Evolutionary conservation across 805 yeast genomes (phyloP).

Genomic region (Candida ascalaphidarum): DNA sequence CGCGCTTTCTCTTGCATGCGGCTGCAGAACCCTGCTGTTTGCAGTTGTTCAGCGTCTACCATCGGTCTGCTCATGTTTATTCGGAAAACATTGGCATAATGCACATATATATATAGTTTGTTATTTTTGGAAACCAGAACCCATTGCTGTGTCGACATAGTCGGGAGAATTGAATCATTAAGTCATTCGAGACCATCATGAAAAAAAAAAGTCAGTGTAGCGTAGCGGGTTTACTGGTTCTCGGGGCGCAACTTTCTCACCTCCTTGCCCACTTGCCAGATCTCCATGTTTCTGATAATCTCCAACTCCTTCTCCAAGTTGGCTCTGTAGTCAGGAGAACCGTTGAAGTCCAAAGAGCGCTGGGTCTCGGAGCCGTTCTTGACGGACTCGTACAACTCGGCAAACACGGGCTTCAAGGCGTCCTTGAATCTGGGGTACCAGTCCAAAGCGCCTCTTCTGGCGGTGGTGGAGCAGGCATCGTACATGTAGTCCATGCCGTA

Average conservation of each 20-base stretch:
- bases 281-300: slow-evolving; percentile 93
- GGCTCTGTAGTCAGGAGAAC: slow-evolving; percentile 95
- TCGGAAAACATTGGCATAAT: too few relatives aligned
- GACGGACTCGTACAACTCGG: slow-evolving; percentile 90
- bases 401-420: slow-evolving; percentile 97
- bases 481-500: slow-evolving; percentile 99
- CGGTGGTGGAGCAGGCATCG: slow-evolving; percentile 99
- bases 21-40: too few relatives aligned
- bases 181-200: slow-evolving; percentile 33
- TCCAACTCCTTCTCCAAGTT: slow-evolving; percentile 90
- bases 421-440: slow-evolving; percentile 99
- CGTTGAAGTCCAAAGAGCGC: slow-evolving; percentile 98
- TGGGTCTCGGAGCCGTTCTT: slow-evolving; percentile 95
- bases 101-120: too few relatives aligned
- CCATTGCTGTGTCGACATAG: too few relatives aligned
- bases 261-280: slow-evolving; percentile 99
- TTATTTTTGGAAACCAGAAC: too few relatives aligned
- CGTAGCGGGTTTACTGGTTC: slow-evolving; percentile 61
- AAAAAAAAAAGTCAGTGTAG: slow-evolving; percentile 1
- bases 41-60: too few relatives aligned
- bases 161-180: too few relatives aligned
- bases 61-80: too few relatives aligned
- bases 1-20: too few relatives aligned
- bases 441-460: slow-evolving; percentile 99
- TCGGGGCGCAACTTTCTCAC: slow-evolving; percentile 99